Conservation (phyloP, 139 green algal genomes). For the Picocystis salinarum region DNA sequence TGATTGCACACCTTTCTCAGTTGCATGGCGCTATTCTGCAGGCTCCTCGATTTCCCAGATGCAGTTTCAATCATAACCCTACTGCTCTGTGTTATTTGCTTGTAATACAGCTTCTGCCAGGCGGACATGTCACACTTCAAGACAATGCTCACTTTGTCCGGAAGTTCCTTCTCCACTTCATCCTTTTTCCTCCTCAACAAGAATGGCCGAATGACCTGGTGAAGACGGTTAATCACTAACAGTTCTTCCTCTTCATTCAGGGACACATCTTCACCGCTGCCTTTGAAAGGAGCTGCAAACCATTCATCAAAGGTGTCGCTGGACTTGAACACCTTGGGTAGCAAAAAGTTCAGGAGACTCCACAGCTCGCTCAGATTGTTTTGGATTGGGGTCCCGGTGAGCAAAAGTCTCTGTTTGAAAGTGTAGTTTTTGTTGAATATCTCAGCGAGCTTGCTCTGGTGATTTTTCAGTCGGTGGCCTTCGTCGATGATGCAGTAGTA, state of each 20-base stretch:
- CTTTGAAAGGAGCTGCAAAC: conserved; percentile 35
- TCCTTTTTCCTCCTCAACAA: conserved; percentile 28
- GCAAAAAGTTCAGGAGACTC: conserved; percentile 37
- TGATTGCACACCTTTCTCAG: conserved; percentile 54
- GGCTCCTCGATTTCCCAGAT: conserved; percentile 7
- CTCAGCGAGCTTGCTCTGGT: conserved; percentile 30
- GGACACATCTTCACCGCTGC: conserved; percentile 2
- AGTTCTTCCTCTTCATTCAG: conserved; percentile 32
- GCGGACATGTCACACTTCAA: conserved; percentile 39
- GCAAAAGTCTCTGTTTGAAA: conserved; percentile 31
- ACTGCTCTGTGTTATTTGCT: conserved; percentile 19
- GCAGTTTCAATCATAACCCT: conserved; percentile 2
- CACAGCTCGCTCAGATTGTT: conserved; percentile 39
- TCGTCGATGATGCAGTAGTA: conserved; percentile 51
- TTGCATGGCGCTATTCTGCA: conserved; percentile 46
- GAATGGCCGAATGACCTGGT: conserved; percentile 34
- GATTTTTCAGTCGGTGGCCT: conserved; percentile 62
- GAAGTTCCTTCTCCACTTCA: conserved; percentile 35
- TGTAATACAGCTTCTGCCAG: conserved; percentile 40
- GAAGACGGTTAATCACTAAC: conserved; percentile 39
- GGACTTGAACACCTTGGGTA: conserved; percentile 38
- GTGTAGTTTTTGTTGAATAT: conserved; percentile 19
- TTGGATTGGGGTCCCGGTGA: conserved; percentile 61
- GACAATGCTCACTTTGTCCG: conserved; percentile 27
- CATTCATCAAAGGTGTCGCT: conserved; percentile 36